Conservation (phyloP, 306 rosid species). For the Vicia sativa region DNA sequence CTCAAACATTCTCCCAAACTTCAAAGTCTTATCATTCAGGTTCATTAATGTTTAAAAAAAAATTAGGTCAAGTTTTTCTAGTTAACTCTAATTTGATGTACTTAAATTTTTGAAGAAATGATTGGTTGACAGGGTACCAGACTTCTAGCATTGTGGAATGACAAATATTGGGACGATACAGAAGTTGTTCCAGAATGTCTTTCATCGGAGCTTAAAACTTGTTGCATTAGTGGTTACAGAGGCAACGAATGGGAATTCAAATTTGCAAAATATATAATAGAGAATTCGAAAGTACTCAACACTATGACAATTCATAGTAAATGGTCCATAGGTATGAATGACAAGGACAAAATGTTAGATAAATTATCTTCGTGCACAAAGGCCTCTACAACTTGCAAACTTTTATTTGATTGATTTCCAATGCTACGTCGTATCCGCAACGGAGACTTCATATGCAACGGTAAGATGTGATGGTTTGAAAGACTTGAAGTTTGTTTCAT, state of each 20-base stretch:
- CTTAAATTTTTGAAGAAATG: background rate
- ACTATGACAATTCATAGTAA: background rate
- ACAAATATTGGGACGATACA: background rate
- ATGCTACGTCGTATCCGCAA: background rate
- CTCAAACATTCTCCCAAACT: background rate
- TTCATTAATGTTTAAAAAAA: background rate
- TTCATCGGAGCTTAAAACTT: background rate
- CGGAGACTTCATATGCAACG: background rate
- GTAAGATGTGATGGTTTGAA: too few species aligned
- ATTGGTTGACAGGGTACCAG: background rate
- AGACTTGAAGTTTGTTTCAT: too few species aligned
- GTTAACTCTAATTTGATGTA: background rate
- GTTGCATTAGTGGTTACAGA: background rate
- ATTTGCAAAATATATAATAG: background rate
- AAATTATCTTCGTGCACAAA: too few species aligned
- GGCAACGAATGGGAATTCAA: background rate
- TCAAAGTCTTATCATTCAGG: background rate
- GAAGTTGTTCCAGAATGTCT: background rate
- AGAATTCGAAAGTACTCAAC: background rate
- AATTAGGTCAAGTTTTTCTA: background rate
- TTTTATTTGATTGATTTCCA: background rate
- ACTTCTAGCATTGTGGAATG: background rate
- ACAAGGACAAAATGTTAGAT: background rate
- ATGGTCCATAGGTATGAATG: background rate
- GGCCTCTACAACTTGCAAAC: background rate